A percentile compares a stretch with the other conserved stretches of the same genome.
phyloP scores from a whole-genome alignment of 345 rosid species.

The Gossypium rotundifolium region DNA sequence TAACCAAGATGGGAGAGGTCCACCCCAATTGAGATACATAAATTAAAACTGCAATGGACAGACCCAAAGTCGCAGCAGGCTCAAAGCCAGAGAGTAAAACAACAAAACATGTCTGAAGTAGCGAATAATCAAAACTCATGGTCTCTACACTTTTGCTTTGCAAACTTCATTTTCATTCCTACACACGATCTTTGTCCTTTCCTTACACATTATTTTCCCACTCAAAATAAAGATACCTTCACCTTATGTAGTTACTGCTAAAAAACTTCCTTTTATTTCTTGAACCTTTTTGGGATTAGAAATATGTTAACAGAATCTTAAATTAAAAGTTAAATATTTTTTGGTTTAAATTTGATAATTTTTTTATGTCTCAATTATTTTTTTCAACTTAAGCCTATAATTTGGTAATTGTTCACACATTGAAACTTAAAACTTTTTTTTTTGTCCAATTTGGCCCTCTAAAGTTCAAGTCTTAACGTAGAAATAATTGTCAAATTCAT shows the following conservation, averaged over 20 bases:
- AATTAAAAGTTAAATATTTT: no score
- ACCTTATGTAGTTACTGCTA: not conserved
- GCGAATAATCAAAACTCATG: constrained; percentile 7
- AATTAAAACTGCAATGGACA: not conserved
- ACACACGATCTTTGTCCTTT: not conserved
- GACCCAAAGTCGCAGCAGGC: not conserved
- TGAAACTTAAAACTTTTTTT: no score
- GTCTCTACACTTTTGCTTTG: not conserved
- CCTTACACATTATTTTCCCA: not conserved
- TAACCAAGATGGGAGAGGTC: not conserved
- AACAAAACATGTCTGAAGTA: not conserved
- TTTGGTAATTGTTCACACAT: no score
- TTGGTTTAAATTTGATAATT: no score
- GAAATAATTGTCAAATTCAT: fast-evolving
- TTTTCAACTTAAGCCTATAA: no score
- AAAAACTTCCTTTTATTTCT: not conserved
- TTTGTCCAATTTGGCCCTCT: no score
- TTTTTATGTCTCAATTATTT: no score
- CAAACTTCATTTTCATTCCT: not conserved
- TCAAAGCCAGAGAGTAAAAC: not conserved
- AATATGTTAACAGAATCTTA: not conserved
- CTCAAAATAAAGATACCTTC: not conserved
- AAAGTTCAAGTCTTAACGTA: no score
- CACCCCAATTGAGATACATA: not conserved
- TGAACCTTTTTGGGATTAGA: not conserved